A percentile compares a stretch with the other conserved stretches of the same genome.
Evolutionary conservation across 106 monocot species (phyloP).

Genomic region (Vanilla planifolia): DNA sequence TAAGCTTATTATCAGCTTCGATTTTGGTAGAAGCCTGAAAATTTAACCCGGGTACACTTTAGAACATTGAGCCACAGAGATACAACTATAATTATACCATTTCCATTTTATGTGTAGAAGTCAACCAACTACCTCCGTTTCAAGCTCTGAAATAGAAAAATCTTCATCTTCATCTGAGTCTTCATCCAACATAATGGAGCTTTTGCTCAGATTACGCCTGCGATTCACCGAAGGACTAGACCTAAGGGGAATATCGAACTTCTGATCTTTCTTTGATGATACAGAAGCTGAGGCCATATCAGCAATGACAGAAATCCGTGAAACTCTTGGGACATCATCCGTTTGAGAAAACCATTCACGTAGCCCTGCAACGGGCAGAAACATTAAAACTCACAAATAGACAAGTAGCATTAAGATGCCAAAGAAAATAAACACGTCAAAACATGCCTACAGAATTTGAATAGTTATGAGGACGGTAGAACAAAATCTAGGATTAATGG

Average conservation of each 20-base stretch:
- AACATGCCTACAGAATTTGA: background rate
- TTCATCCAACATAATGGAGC: slow-evolving; percentile 34
- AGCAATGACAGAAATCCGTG: slow-evolving; percentile 42
- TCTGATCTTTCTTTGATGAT: slow-evolving; percentile 21
- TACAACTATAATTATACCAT: background rate
- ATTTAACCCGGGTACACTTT: background rate
- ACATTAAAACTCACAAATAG: background rate
- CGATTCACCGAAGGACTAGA: slow-evolving; percentile 23
- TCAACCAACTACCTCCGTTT: slow-evolving; percentile 22
- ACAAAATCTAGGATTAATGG: too few relatives aligned
- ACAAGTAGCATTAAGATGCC: too few relatives aligned
- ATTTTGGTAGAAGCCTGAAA: slow-evolving; percentile 21
- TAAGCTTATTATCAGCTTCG: slow-evolving; percentile 20
- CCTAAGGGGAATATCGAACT: slow-evolving; percentile 9
- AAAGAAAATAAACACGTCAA: too few relatives aligned
- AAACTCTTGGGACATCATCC: slow-evolving; percentile 32
- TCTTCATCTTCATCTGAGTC: slow-evolving; percentile 60
- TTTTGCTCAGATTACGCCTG: slow-evolving; percentile 15
- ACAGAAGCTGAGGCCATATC: slow-evolving; percentile 22
- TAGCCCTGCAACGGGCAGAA: slow-evolving; percentile 39
- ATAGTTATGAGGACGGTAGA: too few relatives aligned
- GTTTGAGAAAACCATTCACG: slow-evolving; percentile 63
- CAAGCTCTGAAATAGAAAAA: slow-evolving; percentile 30
- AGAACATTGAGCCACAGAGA: slow-evolving; percentile 1
- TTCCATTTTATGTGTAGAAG: background rate